These are phyloP conservation scores for Venturia asperata DNA, from an alignment of 2,329 filamentous ascomycete genomes.

Conservation along the genomic window DNA sequence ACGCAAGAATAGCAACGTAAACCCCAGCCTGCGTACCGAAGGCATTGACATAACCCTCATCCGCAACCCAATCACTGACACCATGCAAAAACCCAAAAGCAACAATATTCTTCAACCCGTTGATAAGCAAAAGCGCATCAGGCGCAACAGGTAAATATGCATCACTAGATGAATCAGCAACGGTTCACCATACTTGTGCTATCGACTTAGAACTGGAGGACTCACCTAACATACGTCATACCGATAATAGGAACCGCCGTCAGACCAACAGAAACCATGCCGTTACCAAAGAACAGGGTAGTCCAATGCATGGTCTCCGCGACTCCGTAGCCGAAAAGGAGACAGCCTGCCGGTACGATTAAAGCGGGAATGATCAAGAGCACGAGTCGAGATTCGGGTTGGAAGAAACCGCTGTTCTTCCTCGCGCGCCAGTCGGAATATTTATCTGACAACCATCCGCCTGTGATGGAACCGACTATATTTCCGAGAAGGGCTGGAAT, in stretches of 20 bases:
- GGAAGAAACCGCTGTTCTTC: constrained; percentile 72
- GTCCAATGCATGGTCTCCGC: constrained; percentile 37
- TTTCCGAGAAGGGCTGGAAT: constrained; percentile 83
- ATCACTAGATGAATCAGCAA: constrained; percentile 8
- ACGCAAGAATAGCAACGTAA: constrained; percentile 30
- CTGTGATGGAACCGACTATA: constrained; percentile 65
- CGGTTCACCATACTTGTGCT: neutral
- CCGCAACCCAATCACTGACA: constrained; percentile 38
- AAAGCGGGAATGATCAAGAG: constrained; percentile 56
- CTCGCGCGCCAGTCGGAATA: constrained; percentile 63
- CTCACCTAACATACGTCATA: constrained; percentile 19
- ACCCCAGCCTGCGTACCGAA: constrained; percentile 36
- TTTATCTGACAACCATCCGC: constrained; percentile 66
- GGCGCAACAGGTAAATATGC: constrained; percentile 15
- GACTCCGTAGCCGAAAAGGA: constrained; percentile 44
- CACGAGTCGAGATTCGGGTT: constrained; percentile 85
- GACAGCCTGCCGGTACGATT: constrained; percentile 38
- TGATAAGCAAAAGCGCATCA: constrained; percentile 21
- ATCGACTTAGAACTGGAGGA: neutral
- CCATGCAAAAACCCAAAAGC: constrained; percentile 44
- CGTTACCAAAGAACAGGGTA: constrained; percentile 41
- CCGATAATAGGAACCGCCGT: constrained; percentile 33
- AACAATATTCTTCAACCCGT: constrained; percentile 41
- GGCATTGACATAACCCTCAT: constrained; percentile 30
- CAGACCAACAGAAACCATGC: constrained; percentile 27